Evolutionary conservation across 1,284 basidiomycete genomes (phyloP), one percentile per base, ranked within the genome.

Genomic region (Ustilago esculenta): DNA sequence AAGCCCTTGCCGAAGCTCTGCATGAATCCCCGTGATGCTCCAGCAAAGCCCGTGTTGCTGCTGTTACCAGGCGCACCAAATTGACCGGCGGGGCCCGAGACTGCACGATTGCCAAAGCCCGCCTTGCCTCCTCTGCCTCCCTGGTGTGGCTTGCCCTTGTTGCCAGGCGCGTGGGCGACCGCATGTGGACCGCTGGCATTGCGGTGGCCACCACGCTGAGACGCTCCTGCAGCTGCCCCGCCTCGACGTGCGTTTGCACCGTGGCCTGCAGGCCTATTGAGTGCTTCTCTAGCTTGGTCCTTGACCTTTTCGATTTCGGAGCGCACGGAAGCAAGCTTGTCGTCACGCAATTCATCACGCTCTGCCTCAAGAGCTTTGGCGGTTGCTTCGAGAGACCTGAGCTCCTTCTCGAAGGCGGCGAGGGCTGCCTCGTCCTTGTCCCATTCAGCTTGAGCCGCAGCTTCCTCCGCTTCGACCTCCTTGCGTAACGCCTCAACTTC

Each of bases 1-100:
- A 68, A 61, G 6, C 65, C 65, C 17, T 59, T 63, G 20, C 59
- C 66, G 30, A 69, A 58, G 50, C 51, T 69, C 39, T 69, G 66
- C 59, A 69, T 63, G 42, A 69, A 69, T 7, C 53, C 58, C n/a
- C 57, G 47, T 23, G 65, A 52, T 18, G 49, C 48, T 15, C 55
- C 59, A 14, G 59, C 45, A 30, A 69, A 63, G 15, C 59, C 66
- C 14, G 43, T 45, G 44, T 29, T 40, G 42, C 4, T 33, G 37
- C 36, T 51, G 33, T 42, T 39, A 11, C 32, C 43, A 14, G 65
- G 45, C 15, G 41, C 65, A 18, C 53, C 47, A 32, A 63, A 56
- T 8, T 63, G 59, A 33, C 45, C 49, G 9, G 66, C 59, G 17
- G 66, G 66, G 17, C 66, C 51, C 9, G 66, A 69, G 12, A 58